Evolutionary conservation across 73 alveolate genomes (phyloP).

Genomic region (Effrenium voratum): DNA sequence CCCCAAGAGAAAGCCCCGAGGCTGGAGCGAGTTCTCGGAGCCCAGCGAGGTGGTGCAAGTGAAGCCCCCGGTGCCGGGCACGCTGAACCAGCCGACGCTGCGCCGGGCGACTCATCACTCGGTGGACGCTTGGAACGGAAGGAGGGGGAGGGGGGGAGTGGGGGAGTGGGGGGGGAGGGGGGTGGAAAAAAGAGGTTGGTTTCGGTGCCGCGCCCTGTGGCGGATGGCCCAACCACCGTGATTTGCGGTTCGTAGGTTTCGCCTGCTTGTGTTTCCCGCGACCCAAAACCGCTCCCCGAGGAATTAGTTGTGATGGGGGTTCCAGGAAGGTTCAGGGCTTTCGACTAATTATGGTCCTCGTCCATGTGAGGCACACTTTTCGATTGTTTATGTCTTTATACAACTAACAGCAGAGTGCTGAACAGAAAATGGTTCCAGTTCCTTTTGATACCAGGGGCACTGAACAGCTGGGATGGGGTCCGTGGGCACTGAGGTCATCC

Average conservation of each 20-base stretch:
- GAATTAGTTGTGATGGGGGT: too few species aligned
- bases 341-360: not conserved
- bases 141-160: not conserved
- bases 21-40: constrained; percentile 87
- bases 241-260: too few species aligned
- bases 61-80: constrained; percentile 80
- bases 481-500: constrained; percentile 76
- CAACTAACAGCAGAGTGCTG: not conserved
- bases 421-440: not conserved
- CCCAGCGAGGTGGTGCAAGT: constrained; percentile 53
- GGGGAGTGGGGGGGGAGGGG: too few species aligned
- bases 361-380: not conserved
- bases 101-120: constrained; percentile 84
- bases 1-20: not conserved
- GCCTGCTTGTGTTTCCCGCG: too few species aligned
- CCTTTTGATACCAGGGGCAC: too few species aligned
- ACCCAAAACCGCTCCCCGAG: too few species aligned
- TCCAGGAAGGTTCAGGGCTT: not conserved
- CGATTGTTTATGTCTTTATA: not conserved
- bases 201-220: too few species aligned
- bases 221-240: too few species aligned
- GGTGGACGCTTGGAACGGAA: constrained; percentile 10
- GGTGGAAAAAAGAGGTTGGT: too few species aligned
- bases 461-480: too few species aligned
- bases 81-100: constrained; percentile 86